Evolutionary conservation across 2,329 filamentous ascomycete species (phyloP), one percentile per base, ranked within the genome.

Genomic region (Pseudogymnoascus sp.): DNA sequence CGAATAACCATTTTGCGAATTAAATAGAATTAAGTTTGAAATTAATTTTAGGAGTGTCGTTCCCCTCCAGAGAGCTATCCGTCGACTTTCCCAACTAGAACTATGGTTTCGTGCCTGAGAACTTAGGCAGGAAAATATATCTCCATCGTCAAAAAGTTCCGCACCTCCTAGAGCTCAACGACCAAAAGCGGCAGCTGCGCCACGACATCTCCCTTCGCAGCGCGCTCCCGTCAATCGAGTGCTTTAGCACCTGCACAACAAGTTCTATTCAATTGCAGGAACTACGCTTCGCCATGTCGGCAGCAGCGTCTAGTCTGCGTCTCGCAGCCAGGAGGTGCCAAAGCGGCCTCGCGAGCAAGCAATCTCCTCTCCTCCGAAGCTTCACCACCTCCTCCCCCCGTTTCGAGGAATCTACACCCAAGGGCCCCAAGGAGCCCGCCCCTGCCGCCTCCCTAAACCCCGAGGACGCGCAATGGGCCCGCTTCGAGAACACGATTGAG

Each of bases 301-400:
- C 71, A 43, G 68, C 70, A 68, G 57, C 72, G 61, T 70, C 71
- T 61, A 66, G 69, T 65, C 64, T 74, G 34, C 71, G 71, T 60
- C 64, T 71, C 11, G 65, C 69, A 39, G 70, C 67, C 28, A 69
- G 68, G 65, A 70, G 67, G 61, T 73, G 67, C 51, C 65, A 65
- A 45, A 57, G 62, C 60, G 34, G 28, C 64, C 14, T 63, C 64
- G 36, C 63, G 65, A 34, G n/a, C 48, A 54, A 54, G 48, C 25
- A 54, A 54, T 54, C 48, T 54, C 48, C 48, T 54, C 48, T 54
- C 25, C 48, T 54, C 25, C 48, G 48, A 54, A 54, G 48, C 48
- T 54, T 54, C n/a, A 54, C 48, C 25, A 54, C 48, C 14, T 54
- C 48, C 48, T 54, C 48, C n/a, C 4, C 48, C 34, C 25, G 48